Conservation (phyloP, 2,329 filamentous ascomycete genomes). For the Hypocreales sp. region DNA sequence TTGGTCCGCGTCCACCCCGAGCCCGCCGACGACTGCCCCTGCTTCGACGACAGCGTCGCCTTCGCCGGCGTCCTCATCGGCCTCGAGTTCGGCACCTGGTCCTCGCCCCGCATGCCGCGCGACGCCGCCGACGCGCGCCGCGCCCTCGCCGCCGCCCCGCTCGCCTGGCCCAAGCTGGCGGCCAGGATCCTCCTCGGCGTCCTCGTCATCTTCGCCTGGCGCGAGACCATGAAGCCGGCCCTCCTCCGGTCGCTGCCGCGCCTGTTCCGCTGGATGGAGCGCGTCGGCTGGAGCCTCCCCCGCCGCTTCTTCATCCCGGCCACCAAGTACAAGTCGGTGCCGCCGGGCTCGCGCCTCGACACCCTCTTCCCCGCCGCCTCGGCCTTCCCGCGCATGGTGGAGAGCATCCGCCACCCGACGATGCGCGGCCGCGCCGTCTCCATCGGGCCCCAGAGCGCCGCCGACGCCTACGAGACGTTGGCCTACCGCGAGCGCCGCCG, state of each 20-base stretch:
- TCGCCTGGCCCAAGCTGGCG: constrained; percentile 50
- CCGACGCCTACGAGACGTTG: constrained; percentile 89
- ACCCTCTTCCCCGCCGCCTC: constrained; percentile 84
- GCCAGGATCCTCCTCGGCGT: constrained; percentile 67
- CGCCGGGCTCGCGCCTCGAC: constrained; percentile 49
- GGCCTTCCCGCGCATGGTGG: constrained; percentile 69
- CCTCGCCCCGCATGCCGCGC: constrained; percentile 44
- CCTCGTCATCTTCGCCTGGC: constrained; percentile 73
- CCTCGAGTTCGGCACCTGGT: constrained; percentile 70
- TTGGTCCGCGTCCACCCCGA: constrained; percentile 86
- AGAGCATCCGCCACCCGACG: constrained; percentile 61
- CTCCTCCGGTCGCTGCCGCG: constrained; percentile 68
- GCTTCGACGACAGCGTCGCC: constrained; percentile 89
- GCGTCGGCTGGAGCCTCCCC: constrained; percentile 63
- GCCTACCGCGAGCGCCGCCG: constrained; percentile 64
- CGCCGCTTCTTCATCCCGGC: constrained; percentile 84
- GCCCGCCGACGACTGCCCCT: constrained; percentile 90
- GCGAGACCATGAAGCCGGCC: constrained; percentile 74
- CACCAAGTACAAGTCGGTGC: constrained; percentile 79
- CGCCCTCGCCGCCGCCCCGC: constrained; percentile 47
- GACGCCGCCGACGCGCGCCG: constrained; percentile 30
- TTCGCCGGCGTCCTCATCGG: constrained; percentile 87
- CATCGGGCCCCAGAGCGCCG: constrained; percentile 85
- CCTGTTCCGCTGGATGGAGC: constrained; percentile 73
- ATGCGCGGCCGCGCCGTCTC: constrained; percentile 65